Evolutionary conservation across 225 moss, liverwort and hornwort species (phyloP).

Genomic region (Bryoerythrophyllum caledonicum): DNA sequence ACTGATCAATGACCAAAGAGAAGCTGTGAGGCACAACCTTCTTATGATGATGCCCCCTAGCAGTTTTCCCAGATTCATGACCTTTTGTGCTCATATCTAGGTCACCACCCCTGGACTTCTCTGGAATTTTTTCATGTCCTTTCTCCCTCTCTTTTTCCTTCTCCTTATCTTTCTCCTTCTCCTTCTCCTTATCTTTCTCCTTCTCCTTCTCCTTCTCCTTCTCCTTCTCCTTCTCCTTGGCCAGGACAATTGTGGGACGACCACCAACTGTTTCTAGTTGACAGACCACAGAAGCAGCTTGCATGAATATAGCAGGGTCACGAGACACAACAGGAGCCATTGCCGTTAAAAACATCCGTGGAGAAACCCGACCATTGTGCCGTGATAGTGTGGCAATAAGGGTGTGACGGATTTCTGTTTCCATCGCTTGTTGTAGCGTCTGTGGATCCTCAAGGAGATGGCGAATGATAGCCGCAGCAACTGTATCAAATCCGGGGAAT

Average conservation of each 20-base stretch:
- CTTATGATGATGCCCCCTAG: slow-evolving; percentile 70
- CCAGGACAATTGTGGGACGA: slow-evolving; percentile 75
- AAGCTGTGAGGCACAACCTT: slow-evolving; percentile 93
- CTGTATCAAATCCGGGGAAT: slow-evolving; percentile 86
- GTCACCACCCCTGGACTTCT: slow-evolving; percentile 44
- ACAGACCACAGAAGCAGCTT: slow-evolving; percentile 79
- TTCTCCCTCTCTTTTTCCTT: slow-evolving; percentile 49
- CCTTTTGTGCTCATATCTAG: slow-evolving; percentile 52
- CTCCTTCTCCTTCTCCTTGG: slow-evolving; percentile 85
- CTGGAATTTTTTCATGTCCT: slow-evolving; percentile 51
- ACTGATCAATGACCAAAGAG: slow-evolving; percentile 83
- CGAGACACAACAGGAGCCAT: slow-evolving; percentile 93
- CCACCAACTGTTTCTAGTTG: slow-evolving; percentile 80
- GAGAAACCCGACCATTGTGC: slow-evolving; percentile 92
- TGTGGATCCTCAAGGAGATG: slow-evolving; percentile 97
- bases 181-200: slow-evolving; percentile 57
- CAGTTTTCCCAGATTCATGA: slow-evolving; percentile 67
- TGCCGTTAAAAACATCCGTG: slow-evolving; percentile 92
- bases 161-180: slow-evolving; percentile 43
- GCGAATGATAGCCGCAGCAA: slow-evolving; percentile 83
- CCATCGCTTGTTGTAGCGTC: slow-evolving; percentile 92
- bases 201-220: slow-evolving; percentile 48
- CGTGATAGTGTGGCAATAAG: slow-evolving; percentile 77
- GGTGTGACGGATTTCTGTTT: slow-evolving; percentile 88
- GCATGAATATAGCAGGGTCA: slow-evolving; percentile 91